Evolutionary conservation across 352 stramenopile genomes (phyloP).

Genomic region (Hyaloperonospora brassicae): DNA sequence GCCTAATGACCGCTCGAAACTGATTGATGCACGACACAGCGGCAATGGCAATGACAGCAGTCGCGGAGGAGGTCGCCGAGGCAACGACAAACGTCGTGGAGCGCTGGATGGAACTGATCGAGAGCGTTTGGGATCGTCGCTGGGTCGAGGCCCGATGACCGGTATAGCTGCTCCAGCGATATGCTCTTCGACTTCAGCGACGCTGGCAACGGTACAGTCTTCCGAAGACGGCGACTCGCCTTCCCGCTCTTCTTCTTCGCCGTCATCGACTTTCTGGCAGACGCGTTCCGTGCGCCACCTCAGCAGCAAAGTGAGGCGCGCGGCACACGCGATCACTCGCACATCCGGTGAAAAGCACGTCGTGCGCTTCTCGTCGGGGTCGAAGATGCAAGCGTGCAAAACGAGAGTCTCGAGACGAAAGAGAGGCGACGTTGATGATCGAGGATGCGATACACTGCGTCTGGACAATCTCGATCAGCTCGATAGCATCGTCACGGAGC

Average conservation of each 20-base stretch:
- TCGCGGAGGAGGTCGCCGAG: too few species aligned
- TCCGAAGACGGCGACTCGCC: constrained; percentile 10
- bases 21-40: too few species aligned
- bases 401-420: constrained; percentile 2
- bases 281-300: constrained; percentile 22
- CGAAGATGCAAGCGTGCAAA: constrained; percentile 6
- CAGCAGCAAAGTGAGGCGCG: constrained; percentile 15
- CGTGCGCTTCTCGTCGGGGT: constrained; percentile 1
- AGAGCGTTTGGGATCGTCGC: background rate
- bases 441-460: constrained; percentile 22
- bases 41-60: too few species aligned
- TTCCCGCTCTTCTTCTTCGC: constrained; percentile 19
- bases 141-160: constrained; percentile 3
- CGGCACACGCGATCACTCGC: constrained; percentile 9
- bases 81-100: too few species aligned
- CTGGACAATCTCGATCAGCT: constrained; percentile 36
- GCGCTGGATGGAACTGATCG: too few species aligned
- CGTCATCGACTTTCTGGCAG: constrained; percentile 24
- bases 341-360: constrained; percentile 12
- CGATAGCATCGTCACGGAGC: constrained; percentile 26
- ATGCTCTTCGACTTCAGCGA: background rate
- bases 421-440: constrained; percentile 15
- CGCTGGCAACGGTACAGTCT: constrained; percentile 9
- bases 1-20: too few species aligned
- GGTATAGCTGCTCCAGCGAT: constrained; percentile 8